phyloP scores from a whole-genome alignment of 805 yeast species.

The Nakazawaea ambrosiae region DNA sequence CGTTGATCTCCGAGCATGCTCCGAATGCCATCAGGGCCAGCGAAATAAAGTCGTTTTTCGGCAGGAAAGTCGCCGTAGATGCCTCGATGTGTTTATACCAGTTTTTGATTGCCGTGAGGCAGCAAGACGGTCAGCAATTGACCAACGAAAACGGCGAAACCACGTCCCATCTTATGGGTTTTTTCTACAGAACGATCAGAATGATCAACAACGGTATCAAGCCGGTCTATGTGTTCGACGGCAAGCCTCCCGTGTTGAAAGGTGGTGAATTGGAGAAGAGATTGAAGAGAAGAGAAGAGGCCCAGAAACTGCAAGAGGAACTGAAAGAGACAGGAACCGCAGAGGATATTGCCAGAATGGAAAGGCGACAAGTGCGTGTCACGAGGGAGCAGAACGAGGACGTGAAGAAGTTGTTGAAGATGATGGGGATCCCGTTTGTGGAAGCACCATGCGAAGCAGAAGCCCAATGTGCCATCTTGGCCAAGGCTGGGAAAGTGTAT shows the following conservation, averaged over 20 bases:
- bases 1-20: conserved; percentile 83
- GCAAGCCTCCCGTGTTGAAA: conserved; percentile 92
- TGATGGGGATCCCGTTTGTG: conserved; percentile 95
- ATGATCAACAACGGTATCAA: conserved; percentile 91
- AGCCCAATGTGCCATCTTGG: conserved; percentile 94
- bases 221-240: conserved; percentile 96
- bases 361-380: conserved; percentile 84
- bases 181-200: conserved; percentile 88
- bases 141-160: conserved; percentile 89
- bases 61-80: conserved; percentile 95
- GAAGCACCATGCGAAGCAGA: conserved; percentile 98
- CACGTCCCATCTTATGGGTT: conserved; percentile 90
- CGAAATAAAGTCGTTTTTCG: conserved; percentile 82
- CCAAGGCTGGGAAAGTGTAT: conserved; percentile 82
- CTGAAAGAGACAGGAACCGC: conserved; percentile 75
- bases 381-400: conserved; percentile 90
- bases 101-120: conserved; percentile 92
- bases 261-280: conserved; percentile 91
- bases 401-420: conserved; percentile 67
- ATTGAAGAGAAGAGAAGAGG: conserved; percentile 72
- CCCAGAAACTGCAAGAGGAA: conserved; percentile 65
- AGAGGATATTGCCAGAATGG: conserved; percentile 69
- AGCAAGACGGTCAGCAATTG: conserved; percentile 91
- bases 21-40: conserved; percentile 71
- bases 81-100: conserved; percentile 97